Base-by-base conservation (phyloP, 176 grass and related monocot species). In the Triticum turgidum region DNA sequence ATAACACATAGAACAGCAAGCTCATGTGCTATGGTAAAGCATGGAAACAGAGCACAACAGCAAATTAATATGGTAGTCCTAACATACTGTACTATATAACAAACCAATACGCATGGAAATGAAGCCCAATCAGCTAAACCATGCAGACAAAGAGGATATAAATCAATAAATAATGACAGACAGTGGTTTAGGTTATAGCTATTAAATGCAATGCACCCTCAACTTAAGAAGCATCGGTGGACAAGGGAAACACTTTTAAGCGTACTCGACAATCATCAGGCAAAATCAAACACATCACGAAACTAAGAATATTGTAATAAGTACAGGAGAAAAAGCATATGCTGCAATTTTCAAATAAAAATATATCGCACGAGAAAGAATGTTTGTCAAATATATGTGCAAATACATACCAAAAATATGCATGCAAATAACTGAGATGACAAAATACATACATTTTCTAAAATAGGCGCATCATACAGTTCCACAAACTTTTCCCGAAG, bases 401-500 rank as follows among this genome's bases (percentile, higher is more conserved):
- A 59, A 59, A 59, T 59, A 59, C 2, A 59, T 59, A 21, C 54
- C 54, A 59, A 59, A 59, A 90, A 64, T 51, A 42, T 61, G 11
- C 10, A 14, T 76, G 22, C 21, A 61, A 63, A 91, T 45, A 86
- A 65, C 22, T 70, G 15, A 38, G 59, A 35, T 56, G 86, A 88
- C 25, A 63, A 89, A 49, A 86, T 81, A 71, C 89, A 90, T 91
- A 98, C 97, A 85, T 95, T 85, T 85, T 98, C 94, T 27, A 96
- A 86, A 82, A 98, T 98, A 76, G 97, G 97, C 34, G 65, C 84
- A 73, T 92, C 90, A 10, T 98, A 96, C 65, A 98, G 90, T 80
- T 98, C 97, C 64, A 98, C 94, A 21, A 98, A 98, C 85, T 96
- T 98, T 25, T 96, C 93, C 33, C 97, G 94, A 6, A 98, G 97